Conservation (phyloP, 768 basidiomycete genomes). For the Dacryopinax spathularia region DNA sequence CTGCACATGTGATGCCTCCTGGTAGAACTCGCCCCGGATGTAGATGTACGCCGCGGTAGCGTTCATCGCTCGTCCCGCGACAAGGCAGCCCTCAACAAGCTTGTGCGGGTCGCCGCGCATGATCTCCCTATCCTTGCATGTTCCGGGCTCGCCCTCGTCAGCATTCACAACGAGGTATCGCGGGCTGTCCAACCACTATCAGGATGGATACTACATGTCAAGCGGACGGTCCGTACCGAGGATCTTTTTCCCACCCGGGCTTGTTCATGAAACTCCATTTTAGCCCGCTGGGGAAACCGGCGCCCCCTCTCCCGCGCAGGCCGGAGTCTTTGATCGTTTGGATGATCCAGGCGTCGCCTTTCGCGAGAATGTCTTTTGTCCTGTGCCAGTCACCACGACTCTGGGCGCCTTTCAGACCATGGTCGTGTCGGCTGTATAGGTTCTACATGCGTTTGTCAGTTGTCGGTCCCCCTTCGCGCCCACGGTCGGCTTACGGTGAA, state of each 20-base stretch:
- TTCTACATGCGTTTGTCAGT: no score
- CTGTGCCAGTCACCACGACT: conserved; percentile 95
- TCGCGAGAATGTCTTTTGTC: conserved; percentile 89
- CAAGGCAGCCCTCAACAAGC: conserved; percentile 91
- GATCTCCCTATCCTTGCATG: conserved; percentile 98
- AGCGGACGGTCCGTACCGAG: conserved; percentile 35
- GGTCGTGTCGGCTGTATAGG: conserved; percentile 73
- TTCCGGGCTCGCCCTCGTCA: conserved; percentile 96
- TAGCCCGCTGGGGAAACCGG: conserved; percentile 89
- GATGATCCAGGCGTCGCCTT: conserved; percentile 96
- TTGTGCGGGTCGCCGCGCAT: conserved; percentile 97
- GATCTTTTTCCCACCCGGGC: conserved; percentile 94
- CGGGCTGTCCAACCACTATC: conserved; percentile 36
- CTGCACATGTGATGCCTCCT: conserved; percentile 85
- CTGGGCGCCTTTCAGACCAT: conserved; percentile 87
- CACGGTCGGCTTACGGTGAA: conserved; percentile 54
- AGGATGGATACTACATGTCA: neutral
- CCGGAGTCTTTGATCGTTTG: conserved; percentile 93
- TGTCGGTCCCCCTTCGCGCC: no score
- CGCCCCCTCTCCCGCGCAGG: conserved; percentile 87
- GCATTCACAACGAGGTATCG: conserved; percentile 96
- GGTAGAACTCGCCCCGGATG: conserved; percentile 95
- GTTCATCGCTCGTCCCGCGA: conserved; percentile 95
- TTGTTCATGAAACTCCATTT: conserved; percentile 99
- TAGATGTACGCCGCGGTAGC: conserved; percentile 99